Evolutionary conservation across 2,329 filamentous ascomycete species (phyloP), one percentile per base, ranked within the genome.

Genomic region (Ambrosiella xylebori): DNA sequence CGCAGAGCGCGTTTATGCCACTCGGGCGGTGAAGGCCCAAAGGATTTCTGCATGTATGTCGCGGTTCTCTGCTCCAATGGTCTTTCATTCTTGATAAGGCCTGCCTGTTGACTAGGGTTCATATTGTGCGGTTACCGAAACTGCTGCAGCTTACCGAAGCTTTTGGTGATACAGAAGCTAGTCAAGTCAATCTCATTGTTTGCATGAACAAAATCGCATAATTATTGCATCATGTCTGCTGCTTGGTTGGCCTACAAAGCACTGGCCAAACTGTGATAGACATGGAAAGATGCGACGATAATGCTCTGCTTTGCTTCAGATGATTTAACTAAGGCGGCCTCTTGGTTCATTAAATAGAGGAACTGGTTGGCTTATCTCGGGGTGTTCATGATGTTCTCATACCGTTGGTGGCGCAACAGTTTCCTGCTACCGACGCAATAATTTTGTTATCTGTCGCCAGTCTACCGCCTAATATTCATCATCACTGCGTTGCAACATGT

Each of bases 401-500:
- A 41, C 8, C 47, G 47, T 36, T 51, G 35, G 11, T 35, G 12
- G 27, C 9, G 19, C 39, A 41, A 27, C 27, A 27, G 27, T 27
- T 27, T 27, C 27, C 27, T 27, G 27, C 27, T 27, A 27, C 5
- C 27, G 5, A 27, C 27, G 5, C 27, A 4, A 27, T 7, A 7
- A 17, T 17, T 17, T 47, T 17, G 11, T 15, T 17, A 27, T 47
- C n/a, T 13, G 11, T 17, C n/a, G 6, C 44, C 19, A 47, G 44
- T 17, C 1, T 6, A 15, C 19, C 3, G 2, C 44, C 19, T 47
- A 1, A 8, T 47, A n/a, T 47, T 47, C 8, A 36, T 19, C 9
- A 36, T 51, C 15, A 27, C 19, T 11, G 27, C 19, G 35, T 50
- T 15, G 12, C 40, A 38, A 50, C 12, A 47, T 47, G 44, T 75